phyloP scores from a whole-genome alignment of 1,284 basidiomycete genomes.

The Peniophora sp. region DNA sequence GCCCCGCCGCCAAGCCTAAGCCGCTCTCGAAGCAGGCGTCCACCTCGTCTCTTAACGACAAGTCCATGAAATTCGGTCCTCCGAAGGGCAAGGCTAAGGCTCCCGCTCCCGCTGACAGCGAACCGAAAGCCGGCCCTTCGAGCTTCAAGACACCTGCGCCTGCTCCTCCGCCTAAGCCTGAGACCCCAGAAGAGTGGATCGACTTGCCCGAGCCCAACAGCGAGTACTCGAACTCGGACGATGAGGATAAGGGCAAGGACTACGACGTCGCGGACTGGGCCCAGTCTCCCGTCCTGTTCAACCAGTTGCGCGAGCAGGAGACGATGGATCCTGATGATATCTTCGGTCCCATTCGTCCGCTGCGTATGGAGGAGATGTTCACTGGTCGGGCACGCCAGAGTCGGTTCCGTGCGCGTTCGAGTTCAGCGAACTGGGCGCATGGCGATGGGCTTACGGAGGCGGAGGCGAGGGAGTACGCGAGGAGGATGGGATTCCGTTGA shows the following conservation, averaged over 20 bases:
- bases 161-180: constrained; percentile 42
- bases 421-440: constrained; percentile 91
- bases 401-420: constrained; percentile 81
- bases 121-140: constrained; percentile 44
- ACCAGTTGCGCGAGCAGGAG: constrained; percentile 73
- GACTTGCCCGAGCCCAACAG: constrained; percentile 91
- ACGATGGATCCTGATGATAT: constrained; percentile 87
- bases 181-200: constrained; percentile 68
- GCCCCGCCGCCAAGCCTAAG: constrained; percentile 27
- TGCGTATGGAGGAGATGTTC: constrained; percentile 86
- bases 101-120: constrained; percentile 31
- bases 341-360: constrained; percentile 78
- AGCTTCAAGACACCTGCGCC: neutral
- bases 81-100: constrained; percentile 45
- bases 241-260: constrained; percentile 68
- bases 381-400: constrained; percentile 48
- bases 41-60: constrained; percentile 16
- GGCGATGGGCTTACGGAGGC: constrained; percentile 74
- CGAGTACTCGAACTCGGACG: constrained; percentile 93
- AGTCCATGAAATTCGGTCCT: constrained; percentile 9
- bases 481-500: constrained; percentile 75
- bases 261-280: constrained; percentile 82
- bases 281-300: constrained; percentile 77
- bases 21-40: constrained; percentile 20
- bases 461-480: constrained; percentile 82